phyloP scores from a whole-genome alignment of 179 eudicot genomes.

The Nepenthes alata region DNA sequence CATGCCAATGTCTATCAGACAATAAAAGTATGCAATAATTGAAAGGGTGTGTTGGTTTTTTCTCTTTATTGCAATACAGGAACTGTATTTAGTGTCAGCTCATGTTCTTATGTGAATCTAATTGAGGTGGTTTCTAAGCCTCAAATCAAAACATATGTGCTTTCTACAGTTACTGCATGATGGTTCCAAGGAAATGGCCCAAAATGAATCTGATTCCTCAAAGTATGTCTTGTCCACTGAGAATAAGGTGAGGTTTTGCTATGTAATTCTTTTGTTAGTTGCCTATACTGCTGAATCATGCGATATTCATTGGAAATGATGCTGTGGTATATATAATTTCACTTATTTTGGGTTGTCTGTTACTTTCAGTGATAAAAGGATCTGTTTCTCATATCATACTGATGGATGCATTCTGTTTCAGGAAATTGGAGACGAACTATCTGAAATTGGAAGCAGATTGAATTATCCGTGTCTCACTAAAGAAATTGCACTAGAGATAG shows the following conservation, averaged over 20 bases:
- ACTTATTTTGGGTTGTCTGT: not conserved
- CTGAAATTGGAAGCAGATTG: conserved; percentile 70
- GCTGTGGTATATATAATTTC: too few relatives aligned
- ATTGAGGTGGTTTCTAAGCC: not conserved
- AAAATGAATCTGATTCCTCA: conserved; percentile 39
- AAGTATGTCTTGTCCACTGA: conserved; percentile 54
- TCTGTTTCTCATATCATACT: not conserved
- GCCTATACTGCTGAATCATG: not conserved
- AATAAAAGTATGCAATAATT: conserved; percentile 80
- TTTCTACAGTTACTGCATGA: conserved; percentile 61
- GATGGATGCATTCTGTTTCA: conserved; percentile 14
- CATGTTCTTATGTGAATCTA: not conserved
- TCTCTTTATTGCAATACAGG: conserved; percentile 17
- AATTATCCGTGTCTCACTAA: conserved; percentile 66
- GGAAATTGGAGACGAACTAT: conserved; percentile 75
- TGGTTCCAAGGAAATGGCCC: conserved; percentile 73
- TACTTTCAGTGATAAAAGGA: not conserved
- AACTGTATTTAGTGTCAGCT: conserved; percentile 6
- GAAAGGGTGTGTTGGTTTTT: conserved; percentile 67
- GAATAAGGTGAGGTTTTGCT: conserved; percentile 45
- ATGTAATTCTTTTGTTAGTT: not conserved
- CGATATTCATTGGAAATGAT: too few relatives aligned
- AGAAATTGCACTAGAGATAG: conserved; percentile 64
- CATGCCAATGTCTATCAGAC: conserved; percentile 95
- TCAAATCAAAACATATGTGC: not conserved